Evolutionary conservation across 1,139 yeast species (phyloP).

Genomic region (Kluyveromyces sp.): DNA sequence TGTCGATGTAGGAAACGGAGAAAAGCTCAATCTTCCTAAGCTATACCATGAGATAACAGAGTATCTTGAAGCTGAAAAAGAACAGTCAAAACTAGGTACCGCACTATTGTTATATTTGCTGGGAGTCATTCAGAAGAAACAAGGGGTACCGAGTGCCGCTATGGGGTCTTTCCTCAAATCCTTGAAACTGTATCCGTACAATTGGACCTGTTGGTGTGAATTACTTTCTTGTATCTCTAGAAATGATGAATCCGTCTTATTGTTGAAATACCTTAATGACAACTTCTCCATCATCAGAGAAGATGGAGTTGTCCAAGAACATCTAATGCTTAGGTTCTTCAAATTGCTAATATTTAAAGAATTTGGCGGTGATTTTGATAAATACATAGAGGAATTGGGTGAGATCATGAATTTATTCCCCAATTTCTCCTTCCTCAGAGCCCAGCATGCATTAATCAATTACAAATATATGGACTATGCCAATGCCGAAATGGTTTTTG

Average conservation of each 20-base stretch:
- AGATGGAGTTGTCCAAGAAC: constrained; percentile 12
- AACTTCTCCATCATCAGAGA: constrained; percentile 26
- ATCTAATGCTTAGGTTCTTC: constrained; percentile 61
- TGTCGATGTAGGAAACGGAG: constrained; percentile 19
- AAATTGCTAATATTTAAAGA: constrained; percentile 70
- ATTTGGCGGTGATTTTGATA: constrained; percentile 60
- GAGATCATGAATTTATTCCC: constrained; percentile 53
- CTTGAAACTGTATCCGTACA: constrained; percentile 56
- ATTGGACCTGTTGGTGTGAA: constrained; percentile 95
- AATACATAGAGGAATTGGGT: constrained; percentile 44
- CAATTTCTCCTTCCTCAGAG: constrained; percentile 61
- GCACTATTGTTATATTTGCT: constrained; percentile 57
- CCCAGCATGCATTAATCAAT: constrained; percentile 72
- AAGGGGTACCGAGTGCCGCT: constrained; percentile 55
- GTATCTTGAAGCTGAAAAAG: constrained; percentile 34
- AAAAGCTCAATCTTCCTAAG: constrained; percentile 23
- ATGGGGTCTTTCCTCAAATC: constrained; percentile 54
- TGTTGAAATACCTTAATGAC: constrained; percentile 39
- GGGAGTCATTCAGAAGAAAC: constrained; percentile 59
- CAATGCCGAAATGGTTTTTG: constrained; percentile 75
- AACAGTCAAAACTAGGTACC: constrained; percentile 18
- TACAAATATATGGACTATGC: constrained; percentile 77
- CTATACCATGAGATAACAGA: constrained; percentile 41
- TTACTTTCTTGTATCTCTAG: constrained; percentile 57
- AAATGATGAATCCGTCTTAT: constrained; percentile 52